phyloP scores from a whole-genome alignment of 441 rosid genomes.

The Manihot esculenta region DNA sequence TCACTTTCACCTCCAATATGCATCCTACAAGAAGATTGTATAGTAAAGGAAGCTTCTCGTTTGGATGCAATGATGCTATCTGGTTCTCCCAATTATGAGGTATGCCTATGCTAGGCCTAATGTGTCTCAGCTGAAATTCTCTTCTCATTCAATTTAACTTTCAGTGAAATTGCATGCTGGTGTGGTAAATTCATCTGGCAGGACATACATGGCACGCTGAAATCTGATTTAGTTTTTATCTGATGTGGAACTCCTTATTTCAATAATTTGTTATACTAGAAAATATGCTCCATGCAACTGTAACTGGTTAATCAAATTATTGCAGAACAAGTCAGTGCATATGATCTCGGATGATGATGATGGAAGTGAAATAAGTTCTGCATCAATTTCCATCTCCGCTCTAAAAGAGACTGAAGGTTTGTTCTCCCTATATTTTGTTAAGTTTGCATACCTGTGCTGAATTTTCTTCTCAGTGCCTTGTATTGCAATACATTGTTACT shows the following conservation, averaged over 20 bases:
- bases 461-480: slow-evolving; percentile 4
- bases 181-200: background rate
- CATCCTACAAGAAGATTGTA: slow-evolving; percentile 17
- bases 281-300: too few relatives aligned
- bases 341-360: slow-evolving; percentile 37
- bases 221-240: slow-evolving; percentile 20
- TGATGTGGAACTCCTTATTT: slow-evolving; percentile 7
- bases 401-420: slow-evolving; percentile 35
- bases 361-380: slow-evolving; percentile 24
- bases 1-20: slow-evolving; percentile 13
- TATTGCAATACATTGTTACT: slow-evolving; percentile 18
- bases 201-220: slow-evolving; percentile 10
- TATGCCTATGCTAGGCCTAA: slow-evolving; percentile 16
- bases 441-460: background rate
- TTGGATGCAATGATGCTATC: slow-evolving; percentile 27
- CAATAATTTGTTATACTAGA: background rate
- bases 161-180: background rate
- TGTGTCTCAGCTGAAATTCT: background rate
- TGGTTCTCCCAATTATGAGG: slow-evolving; percentile 28
- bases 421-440: slow-evolving; percentile 3
- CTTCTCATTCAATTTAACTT: background rate
- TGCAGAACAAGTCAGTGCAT: slow-evolving; percentile 41
- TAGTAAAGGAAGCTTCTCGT: slow-evolving; percentile 17
- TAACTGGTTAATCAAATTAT: slow-evolving; percentile 25
- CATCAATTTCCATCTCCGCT: slow-evolving; percentile 31